Evolutionary conservation across 2,329 filamentous ascomycete species (phyloP).

Genomic region (Hirsutella minnesotensis): DNA sequence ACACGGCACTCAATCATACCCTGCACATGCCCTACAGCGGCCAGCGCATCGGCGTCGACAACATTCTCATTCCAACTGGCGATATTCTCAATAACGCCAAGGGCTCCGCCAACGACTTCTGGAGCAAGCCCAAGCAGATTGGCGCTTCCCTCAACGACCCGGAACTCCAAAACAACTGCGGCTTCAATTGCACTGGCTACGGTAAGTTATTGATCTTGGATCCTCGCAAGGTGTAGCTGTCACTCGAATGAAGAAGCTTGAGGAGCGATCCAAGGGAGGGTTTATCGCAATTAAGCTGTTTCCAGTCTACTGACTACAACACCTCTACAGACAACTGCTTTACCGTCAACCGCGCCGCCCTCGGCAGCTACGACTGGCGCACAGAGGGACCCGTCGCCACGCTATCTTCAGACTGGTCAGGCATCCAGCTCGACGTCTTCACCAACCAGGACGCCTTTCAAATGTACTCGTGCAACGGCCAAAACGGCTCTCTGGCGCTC

Average conservation of each 20-base stretch:
- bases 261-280: too few relatives aligned
- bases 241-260: too few relatives aligned
- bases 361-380: constrained; percentile 52
- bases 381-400: constrained; percentile 47
- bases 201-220: constrained; percentile 35
- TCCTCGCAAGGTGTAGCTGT: not conserved
- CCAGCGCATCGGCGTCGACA: constrained; percentile 55
- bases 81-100: constrained; percentile 58
- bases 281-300: too few relatives aligned
- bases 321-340: constrained; percentile 50
- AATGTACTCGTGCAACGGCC: constrained; percentile 71
- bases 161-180: constrained; percentile 62
- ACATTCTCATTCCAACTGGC: constrained; percentile 63
- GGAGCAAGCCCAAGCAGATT: constrained; percentile 68
- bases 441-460: constrained; percentile 82
- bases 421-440: constrained; percentile 72
- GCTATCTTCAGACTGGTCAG: constrained; percentile 62
- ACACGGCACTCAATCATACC: constrained; percentile 56
- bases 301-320: too few relatives aligned
- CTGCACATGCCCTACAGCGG: constrained; percentile 63
- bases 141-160: constrained; percentile 54
- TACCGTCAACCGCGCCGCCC: constrained; percentile 49
- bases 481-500: constrained; percentile 59
- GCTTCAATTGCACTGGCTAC: constrained; percentile 72
- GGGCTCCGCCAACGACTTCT: constrained; percentile 68